Conservation (phyloP, 176 grass and related monocot genomes). For the Avena atlantica region DNA sequence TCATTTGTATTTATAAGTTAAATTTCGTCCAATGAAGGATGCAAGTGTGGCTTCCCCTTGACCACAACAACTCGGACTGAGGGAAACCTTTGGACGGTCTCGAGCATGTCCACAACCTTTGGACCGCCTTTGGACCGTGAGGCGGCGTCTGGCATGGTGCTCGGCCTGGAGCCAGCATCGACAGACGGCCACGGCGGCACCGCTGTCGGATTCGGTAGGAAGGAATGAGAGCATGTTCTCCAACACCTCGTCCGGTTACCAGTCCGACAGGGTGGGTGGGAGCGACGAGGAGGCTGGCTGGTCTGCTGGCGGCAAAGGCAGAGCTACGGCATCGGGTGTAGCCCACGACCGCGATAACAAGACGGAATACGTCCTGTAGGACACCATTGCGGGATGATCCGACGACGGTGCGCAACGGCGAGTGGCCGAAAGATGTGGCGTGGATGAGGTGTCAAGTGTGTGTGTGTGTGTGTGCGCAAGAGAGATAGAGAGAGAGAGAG, state of each 20-base stretch:
- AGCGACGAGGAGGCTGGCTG: no score
- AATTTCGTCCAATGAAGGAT: constrained; percentile 56
- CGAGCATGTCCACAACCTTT: constrained; percentile 43
- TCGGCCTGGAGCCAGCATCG: constrained; percentile 54
- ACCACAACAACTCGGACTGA: constrained; percentile 49
- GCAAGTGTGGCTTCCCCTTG: constrained; percentile 88
- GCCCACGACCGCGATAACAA: no score
- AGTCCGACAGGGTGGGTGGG: constrained; percentile 24
- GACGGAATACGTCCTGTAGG: no score
- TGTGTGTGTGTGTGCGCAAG: no score
- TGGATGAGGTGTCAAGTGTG: no score
- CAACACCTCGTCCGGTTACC: constrained; percentile 70
- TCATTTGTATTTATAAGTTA: constrained; percentile 46
- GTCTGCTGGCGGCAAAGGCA: no score
- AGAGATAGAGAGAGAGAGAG: no score
- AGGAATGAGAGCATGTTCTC: constrained; percentile 82
- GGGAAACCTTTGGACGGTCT: constrained; percentile 60
- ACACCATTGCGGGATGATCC: no score
- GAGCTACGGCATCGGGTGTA: no score
- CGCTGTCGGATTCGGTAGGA: constrained; percentile 52
- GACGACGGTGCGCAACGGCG: no score
- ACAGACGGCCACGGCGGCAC: constrained; percentile 51
- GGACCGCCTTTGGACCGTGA: constrained; percentile 74
- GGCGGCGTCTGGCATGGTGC: constrained; percentile 50
- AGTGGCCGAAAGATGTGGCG: no score